phyloP scores from a whole-genome alignment of 805 yeast species.

The Pichia heedii region DNA sequence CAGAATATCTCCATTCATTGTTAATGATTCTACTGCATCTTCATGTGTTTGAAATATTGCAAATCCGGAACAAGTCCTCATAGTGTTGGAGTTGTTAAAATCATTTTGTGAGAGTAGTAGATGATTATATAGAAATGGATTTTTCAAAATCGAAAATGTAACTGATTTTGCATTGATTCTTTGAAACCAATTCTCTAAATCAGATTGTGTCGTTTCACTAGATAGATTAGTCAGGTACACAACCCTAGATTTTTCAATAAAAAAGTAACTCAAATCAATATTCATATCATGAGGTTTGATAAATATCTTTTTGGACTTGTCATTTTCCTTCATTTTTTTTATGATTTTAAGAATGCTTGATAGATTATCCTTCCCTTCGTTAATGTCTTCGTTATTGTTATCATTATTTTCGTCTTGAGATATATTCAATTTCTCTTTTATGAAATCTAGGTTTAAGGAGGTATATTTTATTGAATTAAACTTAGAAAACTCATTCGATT shows the following conservation, averaged over 20 bases:
- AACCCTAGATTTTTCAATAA: constrained; percentile 67
- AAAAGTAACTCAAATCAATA: constrained; percentile 62
- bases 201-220: constrained; percentile 80
- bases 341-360: constrained; percentile 1
- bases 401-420: neutral
- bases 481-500: constrained; percentile 15
- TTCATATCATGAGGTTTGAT: constrained; percentile 69
- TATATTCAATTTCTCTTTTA: constrained; percentile 3
- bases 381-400: constrained; percentile 1
- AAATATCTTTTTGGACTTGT: constrained; percentile 27
- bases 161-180: constrained; percentile 80
- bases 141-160: constrained; percentile 72
- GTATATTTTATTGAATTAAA: constrained; percentile 4
- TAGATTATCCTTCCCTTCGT: neutral
- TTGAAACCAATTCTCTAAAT: constrained; percentile 84
- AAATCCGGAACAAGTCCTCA: constrained; percentile 53
- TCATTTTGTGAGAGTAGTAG: constrained; percentile 1
- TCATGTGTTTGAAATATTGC: constrained; percentile 80
- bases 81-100: neutral
- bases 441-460: neutral
- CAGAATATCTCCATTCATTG: constrained; percentile 67
- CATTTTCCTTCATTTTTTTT: neutral
- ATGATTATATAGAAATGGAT: constrained; percentile 5
- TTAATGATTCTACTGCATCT: constrained; percentile 71
- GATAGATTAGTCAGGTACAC: constrained; percentile 75